Evolutionary conservation across 2,329 filamentous ascomycete species (phyloP).

Genomic region (Phialocephala subalpina): DNA sequence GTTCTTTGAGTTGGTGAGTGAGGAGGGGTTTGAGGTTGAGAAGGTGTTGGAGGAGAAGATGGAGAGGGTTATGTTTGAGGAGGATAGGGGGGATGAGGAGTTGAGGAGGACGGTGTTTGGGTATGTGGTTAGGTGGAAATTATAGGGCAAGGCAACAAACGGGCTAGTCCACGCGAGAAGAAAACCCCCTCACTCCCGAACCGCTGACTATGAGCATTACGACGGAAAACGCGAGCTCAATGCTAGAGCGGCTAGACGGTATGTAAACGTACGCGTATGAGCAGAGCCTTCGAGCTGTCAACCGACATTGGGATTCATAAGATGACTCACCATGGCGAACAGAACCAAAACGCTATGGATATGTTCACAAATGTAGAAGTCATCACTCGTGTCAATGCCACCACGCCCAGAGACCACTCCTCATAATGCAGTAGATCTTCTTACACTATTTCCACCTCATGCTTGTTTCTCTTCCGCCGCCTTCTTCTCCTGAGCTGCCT

Average conservation of each 20-base stretch:
- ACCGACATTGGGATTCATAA: too few relatives aligned
- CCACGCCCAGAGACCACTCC: too few relatives aligned
- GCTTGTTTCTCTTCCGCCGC: not conserved
- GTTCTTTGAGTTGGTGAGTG: conserved; percentile 82
- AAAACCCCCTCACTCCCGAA: not conserved
- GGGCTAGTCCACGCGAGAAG: not conserved
- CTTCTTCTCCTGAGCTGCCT: conserved; percentile 14
- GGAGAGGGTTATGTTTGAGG: conserved; percentile 88
- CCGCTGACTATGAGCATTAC: too few relatives aligned
- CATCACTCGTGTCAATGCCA: not conserved
- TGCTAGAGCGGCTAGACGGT: too few relatives aligned
- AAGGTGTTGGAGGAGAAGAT: conserved; percentile 84
- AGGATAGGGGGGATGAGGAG: conserved; percentile 85
- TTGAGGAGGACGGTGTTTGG: conserved; percentile 76
- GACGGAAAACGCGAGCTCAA: too few relatives aligned
- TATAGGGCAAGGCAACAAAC: conserved; percentile 16
- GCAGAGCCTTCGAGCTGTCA: not conserved
- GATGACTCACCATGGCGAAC: not conserved
- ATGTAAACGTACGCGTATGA: not conserved
- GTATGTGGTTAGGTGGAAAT: conserved; percentile 41
- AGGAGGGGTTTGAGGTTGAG: conserved; percentile 76
- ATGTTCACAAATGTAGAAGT: not conserved
- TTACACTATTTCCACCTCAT: too few relatives aligned
- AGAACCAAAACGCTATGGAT: not conserved
- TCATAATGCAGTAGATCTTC: too few relatives aligned